phyloP scores from a whole-genome alignment of 2,329 filamentous ascomycete genomes.

The Trematosphaeria pertusa region DNA sequence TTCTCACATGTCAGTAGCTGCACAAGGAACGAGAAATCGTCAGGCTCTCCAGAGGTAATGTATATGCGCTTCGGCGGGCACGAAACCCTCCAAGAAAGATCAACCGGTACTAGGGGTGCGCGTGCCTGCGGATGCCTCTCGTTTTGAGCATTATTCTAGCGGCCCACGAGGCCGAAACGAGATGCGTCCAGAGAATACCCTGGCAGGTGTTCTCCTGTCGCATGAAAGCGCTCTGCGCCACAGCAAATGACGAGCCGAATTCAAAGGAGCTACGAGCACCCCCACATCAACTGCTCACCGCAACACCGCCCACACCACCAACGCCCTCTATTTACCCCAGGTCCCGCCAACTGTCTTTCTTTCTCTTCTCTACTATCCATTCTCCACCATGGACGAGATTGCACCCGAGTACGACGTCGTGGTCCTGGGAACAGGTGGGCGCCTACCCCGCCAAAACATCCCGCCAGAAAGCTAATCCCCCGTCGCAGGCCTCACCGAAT shows the following conservation, averaged over 20 bases:
- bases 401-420: constrained; percentile 98
- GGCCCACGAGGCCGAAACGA: neutral
- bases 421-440: constrained; percentile 93
- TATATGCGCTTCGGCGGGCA: no score
- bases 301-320: constrained; percentile 32
- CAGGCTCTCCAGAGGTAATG: no score
- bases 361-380: constrained; percentile 9
- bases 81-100: no score
- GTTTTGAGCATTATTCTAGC: neutral
- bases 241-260: constrained; percentile 32
- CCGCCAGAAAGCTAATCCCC: constrained; percentile 38
- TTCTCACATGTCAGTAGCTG: no score
- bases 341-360: neutral
- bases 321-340: constrained; percentile 11
- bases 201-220: constrained; percentile 5
- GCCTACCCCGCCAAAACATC: constrained; percentile 48
- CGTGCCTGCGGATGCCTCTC: no score
- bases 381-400: constrained; percentile 88
- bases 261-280: constrained; percentile 35
- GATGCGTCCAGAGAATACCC: constrained; percentile 1
- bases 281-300: constrained; percentile 38
- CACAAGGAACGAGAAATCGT: no score
- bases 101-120: no score
- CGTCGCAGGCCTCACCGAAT: constrained; percentile 94
- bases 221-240: constrained; percentile 26